These are phyloP conservation scores for Chrysochromulina parva DNA, from an alignment of 78 protist genomes.

Conservation along the genomic window DNA sequence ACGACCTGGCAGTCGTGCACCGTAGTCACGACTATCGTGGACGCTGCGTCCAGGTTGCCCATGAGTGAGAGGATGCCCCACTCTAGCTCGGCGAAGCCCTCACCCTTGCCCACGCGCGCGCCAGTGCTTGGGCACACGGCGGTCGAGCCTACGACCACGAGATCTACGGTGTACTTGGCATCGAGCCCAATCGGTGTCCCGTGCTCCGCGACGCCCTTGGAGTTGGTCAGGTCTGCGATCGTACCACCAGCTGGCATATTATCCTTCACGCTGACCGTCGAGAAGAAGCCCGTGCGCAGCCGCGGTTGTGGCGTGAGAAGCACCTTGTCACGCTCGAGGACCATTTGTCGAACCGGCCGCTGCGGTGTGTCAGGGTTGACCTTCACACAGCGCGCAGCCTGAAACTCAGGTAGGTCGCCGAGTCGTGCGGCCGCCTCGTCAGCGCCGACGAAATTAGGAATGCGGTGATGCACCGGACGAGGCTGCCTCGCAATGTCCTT, in stretches of 20 bases:
- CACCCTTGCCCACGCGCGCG: constrained; percentile 22
- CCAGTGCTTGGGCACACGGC: constrained; percentile 20
- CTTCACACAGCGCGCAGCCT: not conserved
- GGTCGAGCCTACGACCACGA: constrained; percentile 24
- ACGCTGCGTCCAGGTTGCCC: not conserved
- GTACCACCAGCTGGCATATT: too few species aligned
- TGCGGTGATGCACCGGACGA: too few species aligned
- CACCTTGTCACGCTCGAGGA: not conserved
- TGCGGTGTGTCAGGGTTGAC: constrained; percentile 31
- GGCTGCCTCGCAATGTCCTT: too few species aligned
- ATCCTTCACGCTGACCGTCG: not conserved
- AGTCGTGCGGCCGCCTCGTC: not conserved
- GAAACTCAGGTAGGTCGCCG: not conserved
- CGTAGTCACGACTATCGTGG: not conserved
- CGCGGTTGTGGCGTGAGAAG: constrained; percentile 31
- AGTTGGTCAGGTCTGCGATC: not conserved
- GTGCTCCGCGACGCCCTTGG: constrained; percentile 19
- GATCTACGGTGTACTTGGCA: not conserved
- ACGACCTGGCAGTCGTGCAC: constrained; percentile 24
- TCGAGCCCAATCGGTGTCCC: not conserved
- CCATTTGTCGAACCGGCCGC: not conserved
- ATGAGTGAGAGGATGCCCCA: not conserved
- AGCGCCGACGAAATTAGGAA: not conserved
- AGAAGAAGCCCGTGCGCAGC: constrained; percentile 20
- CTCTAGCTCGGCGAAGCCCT: constrained; percentile 29